Conservation (phyloP, 2,329 filamentous ascomycete species). For the Xylaria sp. region DNA sequence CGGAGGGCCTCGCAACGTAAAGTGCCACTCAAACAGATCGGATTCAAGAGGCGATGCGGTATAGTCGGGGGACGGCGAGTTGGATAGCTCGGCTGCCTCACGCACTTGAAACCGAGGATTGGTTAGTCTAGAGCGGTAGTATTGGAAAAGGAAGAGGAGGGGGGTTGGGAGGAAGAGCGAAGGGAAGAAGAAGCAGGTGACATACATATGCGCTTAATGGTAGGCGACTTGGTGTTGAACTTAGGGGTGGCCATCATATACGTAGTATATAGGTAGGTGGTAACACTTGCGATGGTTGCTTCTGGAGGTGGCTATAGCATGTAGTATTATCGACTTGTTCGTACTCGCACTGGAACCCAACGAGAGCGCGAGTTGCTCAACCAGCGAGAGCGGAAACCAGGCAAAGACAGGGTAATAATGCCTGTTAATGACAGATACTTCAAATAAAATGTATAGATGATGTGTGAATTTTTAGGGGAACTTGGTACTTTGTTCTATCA, state of each 20-base stretch:
- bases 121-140: not conserved
- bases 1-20: conserved; percentile 92
- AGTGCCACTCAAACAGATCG: conserved; percentile 99
- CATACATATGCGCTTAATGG: conserved; percentile 84
- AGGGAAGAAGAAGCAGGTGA: too few species aligned
- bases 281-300: not conserved
- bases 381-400: not conserved
- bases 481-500: too few species aligned
- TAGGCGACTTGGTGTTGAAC: conserved; percentile 82
- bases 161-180: conserved; percentile 20
- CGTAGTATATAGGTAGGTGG: not conserved
- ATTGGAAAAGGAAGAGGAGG: not conserved
- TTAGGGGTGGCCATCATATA: conserved; percentile 56
- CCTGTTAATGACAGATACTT: not conserved
- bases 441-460: not conserved
- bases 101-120: conserved; percentile 67
- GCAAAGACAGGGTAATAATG: not conserved
- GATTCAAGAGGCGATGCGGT: conserved; percentile 85
- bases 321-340: not conserved
- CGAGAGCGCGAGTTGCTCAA: too few species aligned
- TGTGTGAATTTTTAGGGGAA: not conserved
- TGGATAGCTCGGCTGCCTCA: conserved; percentile 88
- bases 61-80: conserved; percentile 84
- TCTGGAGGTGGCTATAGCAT: not conserved
- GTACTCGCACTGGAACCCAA: too few species aligned